These are phyloP conservation scores for Aquanectria penicillioides DNA, from an alignment of 2,329 filamentous ascomycete species.

Conservation along the genomic window DNA sequence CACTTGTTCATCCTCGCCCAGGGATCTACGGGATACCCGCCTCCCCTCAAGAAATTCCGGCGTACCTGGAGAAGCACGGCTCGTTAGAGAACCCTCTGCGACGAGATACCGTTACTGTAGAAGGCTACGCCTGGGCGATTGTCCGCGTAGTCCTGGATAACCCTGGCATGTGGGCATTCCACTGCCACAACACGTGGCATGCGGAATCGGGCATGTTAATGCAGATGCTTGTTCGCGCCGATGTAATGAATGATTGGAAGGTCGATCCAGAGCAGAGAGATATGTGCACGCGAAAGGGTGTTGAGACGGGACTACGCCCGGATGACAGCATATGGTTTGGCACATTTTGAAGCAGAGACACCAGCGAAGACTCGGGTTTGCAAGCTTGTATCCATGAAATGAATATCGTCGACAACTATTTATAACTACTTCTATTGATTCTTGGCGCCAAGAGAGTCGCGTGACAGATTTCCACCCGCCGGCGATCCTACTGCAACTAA, in stretches of 20 bases:
- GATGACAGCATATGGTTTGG: constrained; percentile 52
- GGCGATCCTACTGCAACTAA: too few relatives aligned
- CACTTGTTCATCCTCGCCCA: constrained; percentile 60
- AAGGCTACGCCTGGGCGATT: constrained; percentile 65
- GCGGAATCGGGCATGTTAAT: constrained; percentile 67
- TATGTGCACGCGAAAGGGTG: constrained; percentile 45
- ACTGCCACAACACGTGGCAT: constrained; percentile 70
- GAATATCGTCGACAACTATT: neutral
- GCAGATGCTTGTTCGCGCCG: constrained; percentile 58
- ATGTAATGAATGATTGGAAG: constrained; percentile 42
- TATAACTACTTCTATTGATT: too few relatives aligned
- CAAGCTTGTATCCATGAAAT: neutral
- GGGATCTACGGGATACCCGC: constrained; percentile 48
- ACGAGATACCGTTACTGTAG: constrained; percentile 59
- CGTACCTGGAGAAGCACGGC: constrained; percentile 37
- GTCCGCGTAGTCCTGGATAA: constrained; percentile 66
- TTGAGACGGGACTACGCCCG: constrained; percentile 45
- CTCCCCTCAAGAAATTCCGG: constrained; percentile 35
- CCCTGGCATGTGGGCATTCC: constrained; percentile 66
- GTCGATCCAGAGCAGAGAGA: constrained; percentile 33
- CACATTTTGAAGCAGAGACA: constrained; percentile 35
- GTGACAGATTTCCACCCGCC: too few relatives aligned
- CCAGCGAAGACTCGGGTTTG: too few relatives aligned
- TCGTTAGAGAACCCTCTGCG: constrained; percentile 46
- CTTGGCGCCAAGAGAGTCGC: too few relatives aligned